Base-by-base conservation (phyloP, 2,329 filamentous ascomycete species). In the Talaromyces sp. region DNA sequence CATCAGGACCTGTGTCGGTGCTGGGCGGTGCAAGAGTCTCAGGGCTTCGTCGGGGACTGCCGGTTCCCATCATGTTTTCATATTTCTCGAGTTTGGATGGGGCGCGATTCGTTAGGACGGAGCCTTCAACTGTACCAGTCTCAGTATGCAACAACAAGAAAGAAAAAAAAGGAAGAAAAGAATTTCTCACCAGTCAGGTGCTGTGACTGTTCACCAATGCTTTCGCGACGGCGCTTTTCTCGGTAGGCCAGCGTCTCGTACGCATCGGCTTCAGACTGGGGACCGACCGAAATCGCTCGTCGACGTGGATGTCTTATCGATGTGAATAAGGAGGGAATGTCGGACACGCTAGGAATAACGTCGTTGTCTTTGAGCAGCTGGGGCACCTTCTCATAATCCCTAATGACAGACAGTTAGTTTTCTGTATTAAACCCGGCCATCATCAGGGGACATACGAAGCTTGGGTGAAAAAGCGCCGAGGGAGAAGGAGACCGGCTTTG, bases 211-310 rank as follows among this genome's bases (percentile, higher is more conserved):
- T 77, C 79, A n/a, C 80, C 82, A 28, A 82, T 77, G 68, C 85
- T 88, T 68, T 89, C 85, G 57, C 85, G 80, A 60, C 87, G 79
- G 62, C 82, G 81, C 66, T 88, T 85, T 68, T 96, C 92, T 23
- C 94, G 88, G 72, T 96, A 96, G 5, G 94, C 95, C 56, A 99
- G 82, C 23, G 92, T 92, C 79, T 99, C 95, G 77, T 97, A 96
- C 28, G 92, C 95, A 77, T 99, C 95, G 1, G 95, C 95, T 64
- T 93, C 93, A 53, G 93, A 97, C 77, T 98, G 95, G 1, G 95
- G 95, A 0, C 95, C 95, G 59, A 98, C 85, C 5, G 92, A 96
- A 36, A 98, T 87, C 34, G 92, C 89, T 57, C 95, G 86, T 64
- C 92, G 83, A 14, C 84, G 85, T 0, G 92, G 90, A 67, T 94